A percentile compares a stretch with the other conserved stretches of the same genome.
Conservation (phyloP, 768 basidiomycete genomes). For the Heimioporus sp. region DNA sequence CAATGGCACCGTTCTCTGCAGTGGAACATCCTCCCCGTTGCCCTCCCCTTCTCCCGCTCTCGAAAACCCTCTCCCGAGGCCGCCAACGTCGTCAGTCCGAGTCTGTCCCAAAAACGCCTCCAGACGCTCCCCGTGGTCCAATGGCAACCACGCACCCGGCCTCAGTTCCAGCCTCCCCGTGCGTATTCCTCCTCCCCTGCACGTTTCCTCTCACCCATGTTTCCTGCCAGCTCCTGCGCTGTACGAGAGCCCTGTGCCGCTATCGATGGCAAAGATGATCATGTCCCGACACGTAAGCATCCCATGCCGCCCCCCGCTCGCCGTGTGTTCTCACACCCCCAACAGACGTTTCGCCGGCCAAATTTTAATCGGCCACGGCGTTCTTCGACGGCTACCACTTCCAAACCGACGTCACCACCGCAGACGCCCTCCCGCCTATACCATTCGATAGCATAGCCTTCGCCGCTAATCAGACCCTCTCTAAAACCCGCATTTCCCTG, state of each 20-base stretch:
- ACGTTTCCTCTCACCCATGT: background rate
- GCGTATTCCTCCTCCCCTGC: constrained; percentile 9
- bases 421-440: constrained; percentile 35
- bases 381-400: constrained; percentile 17
- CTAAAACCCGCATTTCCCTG: constrained; percentile 15
- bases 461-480: constrained; percentile 12
- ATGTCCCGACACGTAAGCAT: constrained; percentile 50
- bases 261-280: constrained; percentile 52
- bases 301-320: background rate
- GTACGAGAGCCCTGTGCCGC: constrained; percentile 41
- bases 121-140: constrained; percentile 15
- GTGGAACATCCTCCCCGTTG: constrained; percentile 26
- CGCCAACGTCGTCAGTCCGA: constrained; percentile 5
- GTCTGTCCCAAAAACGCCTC: constrained; percentile 9
- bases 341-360: constrained; percentile 35
- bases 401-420: constrained; percentile 25
- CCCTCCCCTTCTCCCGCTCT: constrained; percentile 26
- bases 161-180: constrained; percentile 33
- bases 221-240: constrained; percentile 37
- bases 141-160: constrained; percentile 22
- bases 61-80: constrained; percentile 15
- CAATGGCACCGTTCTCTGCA: constrained; percentile 21
- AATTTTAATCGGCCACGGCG: constrained; percentile 26
- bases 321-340: background rate
- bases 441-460: constrained; percentile 31